These are phyloP conservation scores for Ulmus americana DNA, from an alignment of 331 rosid species.

Conservation along the genomic window DNA sequence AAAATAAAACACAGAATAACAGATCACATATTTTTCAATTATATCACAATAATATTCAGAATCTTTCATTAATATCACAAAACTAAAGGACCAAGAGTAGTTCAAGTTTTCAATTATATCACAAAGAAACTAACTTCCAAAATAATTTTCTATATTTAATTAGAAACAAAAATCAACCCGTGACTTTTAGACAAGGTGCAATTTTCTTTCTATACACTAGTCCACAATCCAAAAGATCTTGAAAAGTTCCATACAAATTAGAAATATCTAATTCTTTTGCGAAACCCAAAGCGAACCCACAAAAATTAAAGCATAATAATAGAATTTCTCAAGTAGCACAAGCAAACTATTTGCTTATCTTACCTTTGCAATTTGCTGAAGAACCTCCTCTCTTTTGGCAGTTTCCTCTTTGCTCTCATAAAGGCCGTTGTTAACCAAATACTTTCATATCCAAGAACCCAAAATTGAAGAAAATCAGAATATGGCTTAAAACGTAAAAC, in stretches of 20 bases:
- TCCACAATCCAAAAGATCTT: background rate
- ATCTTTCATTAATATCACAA: no score
- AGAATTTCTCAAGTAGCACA: background rate
- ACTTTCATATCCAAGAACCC: constrained; percentile 28
- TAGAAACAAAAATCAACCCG: background rate
- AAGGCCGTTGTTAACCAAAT: constrained; percentile 47
- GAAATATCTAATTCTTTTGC: background rate
- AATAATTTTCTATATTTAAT: no score
- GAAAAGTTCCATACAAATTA: background rate
- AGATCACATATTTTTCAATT: background rate
- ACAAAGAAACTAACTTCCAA: no score
- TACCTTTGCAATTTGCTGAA: constrained; percentile 50
- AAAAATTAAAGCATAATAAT: background rate
- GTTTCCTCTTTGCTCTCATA: constrained; percentile 59
- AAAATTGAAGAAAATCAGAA: constrained; percentile 5
- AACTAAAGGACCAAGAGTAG: no score
- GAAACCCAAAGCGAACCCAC: background rate
- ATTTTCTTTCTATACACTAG: background rate
- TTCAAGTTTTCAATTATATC: no score
- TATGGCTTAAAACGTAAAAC: constrained; percentile 1
- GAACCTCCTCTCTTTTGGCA: constrained; percentile 57
- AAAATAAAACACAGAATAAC: background rate
- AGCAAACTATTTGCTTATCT: background rate
- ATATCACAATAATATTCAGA: background rate
- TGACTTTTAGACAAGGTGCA: background rate